These are phyloP conservation scores for Crassisporium funariophilum DNA, from an alignment of 768 basidiomycete genomes.

Conservation along the genomic window DNA sequence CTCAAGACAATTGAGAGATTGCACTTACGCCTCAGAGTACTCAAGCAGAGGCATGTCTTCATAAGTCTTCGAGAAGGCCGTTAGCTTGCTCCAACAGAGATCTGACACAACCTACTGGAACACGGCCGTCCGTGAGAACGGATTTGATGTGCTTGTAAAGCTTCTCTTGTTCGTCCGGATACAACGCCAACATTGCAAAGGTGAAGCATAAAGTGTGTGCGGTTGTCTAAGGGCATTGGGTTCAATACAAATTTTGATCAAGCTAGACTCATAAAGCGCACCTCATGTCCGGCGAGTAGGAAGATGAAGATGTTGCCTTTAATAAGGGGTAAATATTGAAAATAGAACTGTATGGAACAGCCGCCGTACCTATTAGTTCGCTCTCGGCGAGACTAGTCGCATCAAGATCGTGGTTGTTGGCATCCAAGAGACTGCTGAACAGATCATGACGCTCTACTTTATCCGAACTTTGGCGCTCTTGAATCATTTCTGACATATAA, in stretches of 20 bases:
- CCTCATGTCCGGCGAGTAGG: conserved; percentile 62
- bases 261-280: conserved; percentile 20
- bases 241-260: conserved; percentile 8
- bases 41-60: conserved; percentile 17
- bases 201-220: conserved; percentile 41
- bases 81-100: not conserved
- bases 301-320: conserved; percentile 46
- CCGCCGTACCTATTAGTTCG: conserved; percentile 37
- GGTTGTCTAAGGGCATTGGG: too few relatives aligned
- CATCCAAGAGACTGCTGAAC: conserved; percentile 50
- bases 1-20: not conserved
- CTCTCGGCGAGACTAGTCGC: conserved; percentile 34
- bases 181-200: conserved; percentile 43
- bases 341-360: not conserved
- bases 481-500: conserved; percentile 56
- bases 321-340: not conserved
- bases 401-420: conserved; percentile 39
- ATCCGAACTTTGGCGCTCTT: conserved; percentile 34
- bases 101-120: conserved; percentile 12
- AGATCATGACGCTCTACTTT: conserved; percentile 49
- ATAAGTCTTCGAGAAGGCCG: conserved; percentile 11
- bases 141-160: conserved; percentile 39
- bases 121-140: conserved; percentile 24
- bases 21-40: conserved; percentile 14
- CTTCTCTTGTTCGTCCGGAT: conserved; percentile 45